Conservation (phyloP, 1,139 yeast genomes). For the Spencermartinsiella ligniputridi region DNA sequence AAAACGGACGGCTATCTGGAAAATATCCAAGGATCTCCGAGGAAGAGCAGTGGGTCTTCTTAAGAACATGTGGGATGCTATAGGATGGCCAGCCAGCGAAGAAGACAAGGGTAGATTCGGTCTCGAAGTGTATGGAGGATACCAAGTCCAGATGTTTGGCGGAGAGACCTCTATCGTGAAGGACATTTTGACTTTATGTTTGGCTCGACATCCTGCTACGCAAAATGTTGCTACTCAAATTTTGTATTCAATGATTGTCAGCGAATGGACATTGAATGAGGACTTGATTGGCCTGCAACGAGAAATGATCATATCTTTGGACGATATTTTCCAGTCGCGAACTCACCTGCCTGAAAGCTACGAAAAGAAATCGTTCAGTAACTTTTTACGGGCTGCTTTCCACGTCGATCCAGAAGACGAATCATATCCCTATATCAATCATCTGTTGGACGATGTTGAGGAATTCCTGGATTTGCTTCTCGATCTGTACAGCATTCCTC, state of each 20-base stretch:
- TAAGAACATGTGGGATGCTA: slow-evolving; percentile 63
- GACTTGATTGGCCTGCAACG: slow-evolving; percentile 57
- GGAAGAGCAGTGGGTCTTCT: slow-evolving; percentile 54
- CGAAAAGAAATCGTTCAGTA: slow-evolving; percentile 51
- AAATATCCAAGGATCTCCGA: slow-evolving; percentile 62
- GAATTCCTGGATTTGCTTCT: slow-evolving; percentile 63
- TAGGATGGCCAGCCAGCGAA: slow-evolving; percentile 64
- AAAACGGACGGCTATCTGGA: slow-evolving; percentile 66
- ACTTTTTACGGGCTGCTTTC: slow-evolving; percentile 47
- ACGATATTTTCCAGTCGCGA: slow-evolving; percentile 59
- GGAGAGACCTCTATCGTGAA: slow-evolving; percentile 57
- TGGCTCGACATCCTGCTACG: slow-evolving; percentile 63
- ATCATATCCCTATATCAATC: slow-evolving; percentile 50
- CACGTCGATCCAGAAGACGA: slow-evolving; percentile 65
- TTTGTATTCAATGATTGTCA: slow-evolving; percentile 65
- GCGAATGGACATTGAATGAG: slow-evolving; percentile 61
- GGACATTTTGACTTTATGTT: slow-evolving; percentile 62
- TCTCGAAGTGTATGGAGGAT: slow-evolving; percentile 61
- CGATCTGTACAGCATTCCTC: slow-evolving; percentile 70
- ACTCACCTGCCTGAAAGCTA: slow-evolving; percentile 46
- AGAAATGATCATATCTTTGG: slow-evolving; percentile 48
- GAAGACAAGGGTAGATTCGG: slow-evolving; percentile 62
- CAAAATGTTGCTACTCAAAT: slow-evolving; percentile 63
- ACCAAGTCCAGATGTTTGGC: slow-evolving; percentile 63
- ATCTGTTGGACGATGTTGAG: slow-evolving; percentile 52